Percentiles rank a stretch among this genome's conserved stretches.
These are phyloP conservation scores for Orbilia brochopaga DNA, from an alignment of 2,329 filamentous ascomycete genomes.

Conservation along the genomic window DNA sequence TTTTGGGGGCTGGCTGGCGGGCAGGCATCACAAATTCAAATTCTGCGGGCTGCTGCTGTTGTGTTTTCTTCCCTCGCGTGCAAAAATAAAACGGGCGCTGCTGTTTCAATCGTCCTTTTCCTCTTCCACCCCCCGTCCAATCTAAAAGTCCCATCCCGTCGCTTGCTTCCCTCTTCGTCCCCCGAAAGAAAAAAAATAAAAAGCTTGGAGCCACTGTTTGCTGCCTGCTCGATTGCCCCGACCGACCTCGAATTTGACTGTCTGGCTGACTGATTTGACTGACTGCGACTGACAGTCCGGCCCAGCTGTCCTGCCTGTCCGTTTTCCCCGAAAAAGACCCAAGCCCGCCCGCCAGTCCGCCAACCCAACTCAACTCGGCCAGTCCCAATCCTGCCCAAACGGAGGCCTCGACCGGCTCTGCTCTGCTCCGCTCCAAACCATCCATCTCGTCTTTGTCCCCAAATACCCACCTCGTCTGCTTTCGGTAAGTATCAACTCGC, in stretches of 20 bases:
- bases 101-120: slow-evolving; percentile 30
- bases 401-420: background rate
- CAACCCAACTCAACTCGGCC: background rate
- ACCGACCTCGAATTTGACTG: too few relatives aligned
- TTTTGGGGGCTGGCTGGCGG: background rate
- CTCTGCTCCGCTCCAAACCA: slow-evolving; percentile 8
- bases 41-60: background rate
- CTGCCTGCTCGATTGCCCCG: too few relatives aligned
- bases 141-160: slow-evolving; percentile 14
- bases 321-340: slow-evolving; percentile 1
- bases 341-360: background rate
- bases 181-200: slow-evolving; percentile 3
- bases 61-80: slow-evolving; percentile 37
- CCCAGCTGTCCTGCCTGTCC: background rate
- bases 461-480: slow-evolving; percentile 43
- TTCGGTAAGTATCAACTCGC: slow-evolving; percentile 52
- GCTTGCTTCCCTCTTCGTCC: slow-evolving; percentile 5
- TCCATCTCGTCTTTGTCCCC: slow-evolving; percentile 20
- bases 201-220: background rate
- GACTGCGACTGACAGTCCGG: background rate
- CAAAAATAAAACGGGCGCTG: slow-evolving; percentile 13
- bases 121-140: slow-evolving; percentile 26
- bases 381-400: background rate
- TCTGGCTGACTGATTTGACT: background rate
- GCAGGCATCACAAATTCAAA: background rate